Conservation (phyloP, 2,329 filamentous ascomycete species). For the Penicillium decumbens region DNA sequence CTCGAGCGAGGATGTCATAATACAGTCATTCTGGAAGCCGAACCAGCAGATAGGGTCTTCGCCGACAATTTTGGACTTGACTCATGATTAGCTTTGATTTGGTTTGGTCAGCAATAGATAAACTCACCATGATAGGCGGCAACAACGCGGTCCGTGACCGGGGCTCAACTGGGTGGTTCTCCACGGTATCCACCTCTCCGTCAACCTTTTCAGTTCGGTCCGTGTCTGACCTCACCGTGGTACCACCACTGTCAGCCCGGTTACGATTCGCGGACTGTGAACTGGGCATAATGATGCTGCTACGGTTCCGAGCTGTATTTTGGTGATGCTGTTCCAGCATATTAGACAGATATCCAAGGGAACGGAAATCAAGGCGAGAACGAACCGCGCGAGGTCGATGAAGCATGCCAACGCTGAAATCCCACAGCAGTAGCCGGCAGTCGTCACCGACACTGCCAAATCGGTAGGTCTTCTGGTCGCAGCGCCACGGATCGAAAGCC, state of each 20-base stretch:
- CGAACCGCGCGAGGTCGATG: constrained; percentile 79
- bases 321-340: constrained; percentile 30
- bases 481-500: constrained; percentile 94
- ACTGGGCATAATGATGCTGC: constrained; percentile 29
- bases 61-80: constrained; percentile 74
- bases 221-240: constrained; percentile 66
- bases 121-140: constrained; percentile 78
- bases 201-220: constrained; percentile 51
- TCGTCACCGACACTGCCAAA: constrained; percentile 97
- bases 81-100: constrained; percentile 10
- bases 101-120: background rate
- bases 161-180: constrained; percentile 79
- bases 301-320: constrained; percentile 37
- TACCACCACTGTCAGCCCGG: constrained; percentile 58
- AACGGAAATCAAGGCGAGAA: constrained; percentile 23
- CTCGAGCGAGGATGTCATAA: constrained; percentile 85
- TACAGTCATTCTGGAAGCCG: constrained; percentile 87
- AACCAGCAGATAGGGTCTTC: constrained; percentile 84
- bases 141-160: constrained; percentile 76
- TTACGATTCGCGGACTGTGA: constrained; percentile 48
- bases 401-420: constrained; percentile 96
- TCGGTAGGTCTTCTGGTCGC: constrained; percentile 89
- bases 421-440: constrained; percentile 85
- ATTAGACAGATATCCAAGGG: constrained; percentile 8
- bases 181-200: constrained; percentile 52